Percentiles rank a stretch among this genome's conserved stretches.
These are phyloP conservation scores for Tillandsia leiboldiana DNA, from an alignment of 176 grass and related monocot genomes.

Conservation along the genomic window DNA sequence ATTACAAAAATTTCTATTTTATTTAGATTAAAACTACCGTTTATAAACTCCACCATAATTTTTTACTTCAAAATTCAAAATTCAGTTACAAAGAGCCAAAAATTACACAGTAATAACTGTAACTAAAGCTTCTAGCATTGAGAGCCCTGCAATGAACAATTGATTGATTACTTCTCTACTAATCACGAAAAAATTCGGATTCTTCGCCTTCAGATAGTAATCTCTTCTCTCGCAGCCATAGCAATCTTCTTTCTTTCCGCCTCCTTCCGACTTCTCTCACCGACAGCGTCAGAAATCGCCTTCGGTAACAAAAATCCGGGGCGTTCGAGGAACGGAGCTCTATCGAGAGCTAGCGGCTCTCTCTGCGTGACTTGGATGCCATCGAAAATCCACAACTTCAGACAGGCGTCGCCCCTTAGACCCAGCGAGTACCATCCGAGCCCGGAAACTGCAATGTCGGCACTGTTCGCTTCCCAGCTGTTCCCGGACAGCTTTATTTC, in stretches of 20 bases:
- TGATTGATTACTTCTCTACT: too few species aligned
- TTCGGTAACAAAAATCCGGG: constrained; percentile 80
- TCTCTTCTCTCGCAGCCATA: constrained; percentile 33
- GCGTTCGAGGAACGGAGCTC: constrained; percentile 59
- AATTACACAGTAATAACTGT: too few species aligned
- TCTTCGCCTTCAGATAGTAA: constrained; percentile 37
- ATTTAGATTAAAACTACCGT: too few species aligned
- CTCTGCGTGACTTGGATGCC: constrained; percentile 62
- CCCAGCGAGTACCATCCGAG: constrained; percentile 83
- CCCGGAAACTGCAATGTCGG: constrained; percentile 65
- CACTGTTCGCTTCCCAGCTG: constrained; percentile 74
- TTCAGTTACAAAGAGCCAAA: too few species aligned
- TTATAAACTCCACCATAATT: too few species aligned
- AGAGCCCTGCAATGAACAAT: too few species aligned
- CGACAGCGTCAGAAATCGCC: constrained; percentile 61
- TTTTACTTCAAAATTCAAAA: too few species aligned
- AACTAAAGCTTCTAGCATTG: too few species aligned
- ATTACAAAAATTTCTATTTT: too few species aligned
- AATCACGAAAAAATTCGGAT: too few species aligned
- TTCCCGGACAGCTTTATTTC: constrained; percentile 44
- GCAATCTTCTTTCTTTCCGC: constrained; percentile 30
- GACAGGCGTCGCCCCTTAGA: constrained; percentile 55
- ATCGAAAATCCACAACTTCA: constrained; percentile 61
- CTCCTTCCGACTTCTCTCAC: constrained; percentile 60
- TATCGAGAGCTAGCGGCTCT: constrained; percentile 74